These are phyloP conservation scores for Populus tomentosa DNA, from an alignment of 441 rosid species.

Conservation along the genomic window DNA sequence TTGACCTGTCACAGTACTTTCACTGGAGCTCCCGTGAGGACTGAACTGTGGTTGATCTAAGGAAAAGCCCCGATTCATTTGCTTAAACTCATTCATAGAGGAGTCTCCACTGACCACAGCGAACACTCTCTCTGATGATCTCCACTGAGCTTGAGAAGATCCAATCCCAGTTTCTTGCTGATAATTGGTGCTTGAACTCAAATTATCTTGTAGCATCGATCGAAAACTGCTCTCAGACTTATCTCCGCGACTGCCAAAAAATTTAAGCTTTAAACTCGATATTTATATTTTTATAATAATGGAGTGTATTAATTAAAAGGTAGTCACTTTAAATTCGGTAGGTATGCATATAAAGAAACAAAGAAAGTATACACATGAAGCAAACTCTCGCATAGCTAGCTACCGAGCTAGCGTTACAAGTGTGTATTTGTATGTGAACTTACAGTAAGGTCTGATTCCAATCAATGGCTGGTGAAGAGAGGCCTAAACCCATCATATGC, in stretches of 20 bases:
- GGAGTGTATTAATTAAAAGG: too few relatives aligned
- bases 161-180: conserved; percentile 40
- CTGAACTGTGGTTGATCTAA: conserved; percentile 57
- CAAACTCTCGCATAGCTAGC: not conserved
- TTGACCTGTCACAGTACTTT: conserved; percentile 59
- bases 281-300: too few relatives aligned
- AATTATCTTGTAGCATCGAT: conserved; percentile 71
- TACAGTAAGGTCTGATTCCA: conserved; percentile 79
- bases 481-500: conserved; percentile 88
- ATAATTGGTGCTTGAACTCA: conserved; percentile 42
- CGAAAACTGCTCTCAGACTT: conserved; percentile 67
- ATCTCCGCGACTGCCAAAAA: conserved; percentile 49
- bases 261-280: not conserved
- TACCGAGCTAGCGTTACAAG: too few relatives aligned
- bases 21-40: conserved; percentile 60
- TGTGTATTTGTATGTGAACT: conserved; percentile 19
- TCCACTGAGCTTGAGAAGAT: conserved; percentile 50
- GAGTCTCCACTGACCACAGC: conserved; percentile 20
- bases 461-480: conserved; percentile 72
- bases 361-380: not conserved
- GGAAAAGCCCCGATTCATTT: conserved; percentile 48
- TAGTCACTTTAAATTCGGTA: too few relatives aligned
- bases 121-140: conserved; percentile 26
- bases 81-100: conserved; percentile 38
- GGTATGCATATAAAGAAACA: not conserved